Percentiles rank a stretch among this genome's conserved stretches.
Conservation (phyloP, 2,329 filamentous ascomycete genomes). For the Arthrobotrys musiformis region DNA sequence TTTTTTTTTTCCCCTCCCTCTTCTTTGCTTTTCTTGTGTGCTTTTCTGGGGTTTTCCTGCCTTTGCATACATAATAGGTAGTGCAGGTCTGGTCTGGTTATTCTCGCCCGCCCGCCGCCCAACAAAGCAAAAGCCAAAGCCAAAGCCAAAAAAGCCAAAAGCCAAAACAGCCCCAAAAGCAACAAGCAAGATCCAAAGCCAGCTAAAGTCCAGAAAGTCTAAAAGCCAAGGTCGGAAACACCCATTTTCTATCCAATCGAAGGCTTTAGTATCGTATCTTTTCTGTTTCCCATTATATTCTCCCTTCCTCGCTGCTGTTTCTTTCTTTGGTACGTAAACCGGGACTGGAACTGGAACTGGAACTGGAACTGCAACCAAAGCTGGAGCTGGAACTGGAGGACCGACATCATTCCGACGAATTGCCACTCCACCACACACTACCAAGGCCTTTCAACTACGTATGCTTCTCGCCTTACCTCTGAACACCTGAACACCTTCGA, state of each 20-base stretch:
- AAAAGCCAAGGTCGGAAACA: conserved; percentile 3
- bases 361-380: no score
- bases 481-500: neutral
- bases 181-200: conserved; percentile 1
- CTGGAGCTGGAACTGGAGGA: conserved; percentile 1
- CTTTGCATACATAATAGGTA: neutral
- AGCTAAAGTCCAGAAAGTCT: neutral
- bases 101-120: conserved; percentile 16
- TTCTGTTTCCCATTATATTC: neutral
- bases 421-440: conserved; percentile 38
- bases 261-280: neutral
- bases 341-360: neutral
- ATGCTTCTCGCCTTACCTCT: neutral
- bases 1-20: neutral
- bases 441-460: neutral
- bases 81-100: no score
- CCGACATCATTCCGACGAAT: conserved; percentile 54
- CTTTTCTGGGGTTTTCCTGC: neutral
- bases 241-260: conserved; percentile 7
- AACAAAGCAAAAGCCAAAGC: conserved; percentile 15
- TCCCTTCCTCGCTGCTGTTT: neutral
- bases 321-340: neutral
- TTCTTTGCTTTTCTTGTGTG: neutral
- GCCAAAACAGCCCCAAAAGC: neutral
- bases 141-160: neutral